Base-by-base conservation (phyloP, 2,329 filamentous ascomycete genomes). In the Hymenoscyphus repandus region DNA sequence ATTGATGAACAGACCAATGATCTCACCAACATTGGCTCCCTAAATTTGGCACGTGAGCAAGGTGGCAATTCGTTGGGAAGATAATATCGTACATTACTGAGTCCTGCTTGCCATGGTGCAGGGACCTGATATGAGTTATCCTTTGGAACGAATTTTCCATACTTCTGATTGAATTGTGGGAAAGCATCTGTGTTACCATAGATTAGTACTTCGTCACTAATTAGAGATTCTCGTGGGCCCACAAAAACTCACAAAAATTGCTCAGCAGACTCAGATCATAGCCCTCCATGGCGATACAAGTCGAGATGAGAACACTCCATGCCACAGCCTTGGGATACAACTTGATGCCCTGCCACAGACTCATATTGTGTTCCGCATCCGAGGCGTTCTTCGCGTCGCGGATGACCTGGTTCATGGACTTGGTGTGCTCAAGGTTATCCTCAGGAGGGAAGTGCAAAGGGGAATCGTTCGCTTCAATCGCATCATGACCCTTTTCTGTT, bases 241-340 rank as follows among this genome's bases (percentile, higher is more conserved):
- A 50, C 40, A 48, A 17, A 45, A 12, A 60, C 59, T 55, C 27
- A 61, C 59, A 65, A 32, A 64, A 62, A 43, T 58, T 65, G 40
- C 56, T 61, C 41, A 65, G 48, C 42, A 65, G 52, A 47, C 57
- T 60, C 52, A 93, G 76, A 65, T 95, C 89, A 71, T 91, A 95
- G 32, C 88, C 90, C 69, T 95, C 90, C 90, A 96, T 96, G 62
- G 81, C 82, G 63, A 95, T 93, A 66, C 87, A 91, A 0, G 88
- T 92, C n/a, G 86, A 92, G 68, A 96, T 91, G 52, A 95, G 73
- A 45, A 95, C 64, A 61, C 84, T 89, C 88, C 89, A 96, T 18
- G 73, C 78, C 50, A 95, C 84, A 18, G 90, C 90, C 72, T 95
- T 92, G 52, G 89, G 90, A 65, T 96, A 96, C 22, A 93, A 76